Base-by-base conservation (phyloP, 495 filamentous ascomycete genomes). In the Lophiotrema nucula region DNA sequence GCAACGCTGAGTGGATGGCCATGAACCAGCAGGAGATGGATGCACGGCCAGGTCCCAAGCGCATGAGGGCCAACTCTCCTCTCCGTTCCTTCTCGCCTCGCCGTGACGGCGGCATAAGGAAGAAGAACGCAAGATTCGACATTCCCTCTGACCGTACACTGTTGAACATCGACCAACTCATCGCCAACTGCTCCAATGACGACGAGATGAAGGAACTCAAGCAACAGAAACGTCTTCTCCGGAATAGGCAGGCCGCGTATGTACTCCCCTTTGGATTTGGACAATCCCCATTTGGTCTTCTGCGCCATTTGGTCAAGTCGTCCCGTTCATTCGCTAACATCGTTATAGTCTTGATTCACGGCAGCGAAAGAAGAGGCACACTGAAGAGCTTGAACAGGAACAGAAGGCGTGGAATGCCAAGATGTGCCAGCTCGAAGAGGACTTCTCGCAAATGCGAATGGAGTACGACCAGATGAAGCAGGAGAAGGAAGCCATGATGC, bases 91-190 rank as follows among this genome's bases (percentile, higher is more conserved):
- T 88, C 73, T 89, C 90, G 53, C 87, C 92, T 47, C 82, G 91
- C 62, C 85, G 91, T 63, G 92, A 95, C 68, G 93, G 95, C 66
- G 93, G 93, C 45, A 95, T 97, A 74, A 85, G 95, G 62, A 99
- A 99, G 86, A 97, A 97, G 87, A 99, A 99, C 67, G 92, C 92
- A 64, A 87, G 95, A 43, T 96, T 99, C 73, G 93, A 97, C 69
- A 97, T 99, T 58, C 93, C 93, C 3, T 84, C 88, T 11, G 95
- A 96, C 75, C 83, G 92, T 39, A 97, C 88, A 62, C 81, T 97
- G 58, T 84, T 81, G 77, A 97, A 96, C 72, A 97, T 99, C 76
- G 93, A 99, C 72, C 82, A 88, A 49, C 76, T 97, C 66, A 97
- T 99, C 75, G 81, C 84, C 27, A 83, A 88, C 72, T 92, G 90